Evolutionary conservation across 1,284 basidiomycete genomes (phyloP).

Genomic region (Microbotryum violaceum): DNA sequence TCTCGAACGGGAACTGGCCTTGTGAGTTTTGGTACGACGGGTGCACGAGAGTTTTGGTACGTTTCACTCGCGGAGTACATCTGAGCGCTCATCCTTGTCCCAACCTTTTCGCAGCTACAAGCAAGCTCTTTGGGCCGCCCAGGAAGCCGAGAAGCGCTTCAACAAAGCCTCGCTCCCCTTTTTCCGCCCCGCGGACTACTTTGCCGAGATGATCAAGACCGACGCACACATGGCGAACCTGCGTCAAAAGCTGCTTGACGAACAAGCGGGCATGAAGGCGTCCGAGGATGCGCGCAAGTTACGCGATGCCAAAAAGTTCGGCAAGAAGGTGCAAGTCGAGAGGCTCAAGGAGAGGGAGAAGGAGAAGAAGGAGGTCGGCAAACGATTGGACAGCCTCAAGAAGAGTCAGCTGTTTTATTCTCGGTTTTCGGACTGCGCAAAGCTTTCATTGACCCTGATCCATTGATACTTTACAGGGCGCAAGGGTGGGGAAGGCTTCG

Average conservation of each 20-base stretch:
- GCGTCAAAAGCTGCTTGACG: constrained; percentile 81
- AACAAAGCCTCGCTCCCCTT: constrained; percentile 71
- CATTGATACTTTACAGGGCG: constrained; percentile 29
- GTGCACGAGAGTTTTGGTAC: constrained; percentile 42
- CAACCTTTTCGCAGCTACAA: constrained; percentile 64
- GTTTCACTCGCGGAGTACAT: neutral
- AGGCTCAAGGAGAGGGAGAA: constrained; percentile 69
- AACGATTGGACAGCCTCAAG: constrained; percentile 73
- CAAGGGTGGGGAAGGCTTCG: constrained; percentile 57
- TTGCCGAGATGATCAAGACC: constrained; percentile 98
- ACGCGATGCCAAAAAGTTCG: constrained; percentile 94
- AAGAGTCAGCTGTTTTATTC: constrained; percentile 55
- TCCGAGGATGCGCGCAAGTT: constrained; percentile 85
- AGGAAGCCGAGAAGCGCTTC: constrained; percentile 65
- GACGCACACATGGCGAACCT: constrained; percentile 98
- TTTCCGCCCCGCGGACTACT: constrained; percentile 89
- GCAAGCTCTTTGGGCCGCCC: constrained; percentile 77
- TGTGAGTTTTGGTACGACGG: constrained; percentile 52
- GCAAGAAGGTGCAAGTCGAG: constrained; percentile 89
- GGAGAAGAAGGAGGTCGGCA: constrained; percentile 75
- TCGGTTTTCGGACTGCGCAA: neutral
- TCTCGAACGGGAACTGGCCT: constrained; percentile 85
- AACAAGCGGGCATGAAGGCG: constrained; percentile 80
- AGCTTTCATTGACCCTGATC: neutral
- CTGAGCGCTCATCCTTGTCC: neutral